phyloP scores from a whole-genome alignment of 495 filamentous ascomycete species.

The Penicillium taxi region DNA sequence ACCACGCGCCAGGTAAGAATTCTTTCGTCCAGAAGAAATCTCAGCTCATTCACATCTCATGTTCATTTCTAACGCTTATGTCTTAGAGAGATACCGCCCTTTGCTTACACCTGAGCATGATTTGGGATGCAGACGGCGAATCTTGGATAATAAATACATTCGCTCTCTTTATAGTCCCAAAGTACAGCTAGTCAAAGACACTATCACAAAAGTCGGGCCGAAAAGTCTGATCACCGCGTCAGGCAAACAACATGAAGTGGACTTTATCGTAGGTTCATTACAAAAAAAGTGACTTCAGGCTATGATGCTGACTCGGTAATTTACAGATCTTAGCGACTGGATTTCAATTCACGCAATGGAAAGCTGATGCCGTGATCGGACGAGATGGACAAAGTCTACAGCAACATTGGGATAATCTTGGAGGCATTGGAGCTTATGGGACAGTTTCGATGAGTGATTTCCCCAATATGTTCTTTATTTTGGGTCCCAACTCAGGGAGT shows the following conservation, averaged over 20 bases:
- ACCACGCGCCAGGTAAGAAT: neutral
- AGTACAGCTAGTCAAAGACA: neutral
- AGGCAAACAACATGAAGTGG: neutral
- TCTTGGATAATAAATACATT: constrained; percentile 5
- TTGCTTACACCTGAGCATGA: constrained; percentile 2
- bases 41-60: no score
- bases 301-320: no score
- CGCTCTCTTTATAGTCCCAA: constrained; percentile 2
- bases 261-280: neutral
- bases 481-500: constrained; percentile 6
- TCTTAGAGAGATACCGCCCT: constrained; percentile 3
- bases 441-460: constrained; percentile 3
- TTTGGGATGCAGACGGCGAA: constrained; percentile 2
- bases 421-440: constrained; percentile 4
- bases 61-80: no score
- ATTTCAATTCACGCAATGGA: constrained; percentile 6
- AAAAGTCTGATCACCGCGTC: neutral
- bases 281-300: constrained; percentile 13
- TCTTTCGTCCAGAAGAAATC: no score
- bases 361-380: constrained; percentile 4
- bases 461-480: constrained; percentile 7
- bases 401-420: constrained; percentile 3
- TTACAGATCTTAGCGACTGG: constrained; percentile 4
- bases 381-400: neutral
- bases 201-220: neutral